Evolutionary conservation across 805 yeast species (phyloP), one percentile per base, ranked within the genome.

Genomic region (Candida jianshihensis): DNA sequence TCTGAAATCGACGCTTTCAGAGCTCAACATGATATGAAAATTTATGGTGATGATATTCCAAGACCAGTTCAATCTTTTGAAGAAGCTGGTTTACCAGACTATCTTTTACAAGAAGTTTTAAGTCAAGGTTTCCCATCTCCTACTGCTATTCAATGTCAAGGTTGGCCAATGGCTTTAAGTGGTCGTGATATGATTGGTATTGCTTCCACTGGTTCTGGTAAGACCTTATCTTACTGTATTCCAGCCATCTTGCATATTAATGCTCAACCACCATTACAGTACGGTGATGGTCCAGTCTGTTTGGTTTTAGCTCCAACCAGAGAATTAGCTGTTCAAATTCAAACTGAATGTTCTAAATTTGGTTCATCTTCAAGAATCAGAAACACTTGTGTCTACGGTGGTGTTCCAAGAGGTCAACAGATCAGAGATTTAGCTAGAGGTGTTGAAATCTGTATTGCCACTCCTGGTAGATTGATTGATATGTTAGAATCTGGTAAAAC

Each of bases 131-230:
- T 92, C 70, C 92, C 81, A 38, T 75, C 70, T 47, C 98, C 98
- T 54, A 92, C 98, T 39, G 88, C 87, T 48, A 92, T 92, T 57
- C 98, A 92, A 71, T 87, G 96, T 66, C 98, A 92, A 71, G 98
- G 98, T 71, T 92, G 98, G 98, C 98, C 98, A 46, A 92, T 92
- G 98, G 98, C 98, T 57, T 72, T 89, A 41, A 79, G 90, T 53
- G 98, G 98, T 71, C 86, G 97, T 70, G 97, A 92, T 63, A 83
- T 92, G 90, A 85, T 92, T 65, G 98, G 98, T 74, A 82, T 92
- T 62, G 97, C 98, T 39, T 83, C 96, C 51, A 92, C 98, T 49
- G 98, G 98, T 68, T 89, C 97, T 38, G 98, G 98, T 74, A 92
- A 92, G 73, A 92, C 98, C 44, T 73, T 92, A 54, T 86, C 97